A percentile compares a stretch with the other conserved stretches of the same genome.
These are phyloP conservation scores for Boletus patriciae DNA, from an alignment of 768 basidiomycete genomes.

Conservation along the genomic window DNA sequence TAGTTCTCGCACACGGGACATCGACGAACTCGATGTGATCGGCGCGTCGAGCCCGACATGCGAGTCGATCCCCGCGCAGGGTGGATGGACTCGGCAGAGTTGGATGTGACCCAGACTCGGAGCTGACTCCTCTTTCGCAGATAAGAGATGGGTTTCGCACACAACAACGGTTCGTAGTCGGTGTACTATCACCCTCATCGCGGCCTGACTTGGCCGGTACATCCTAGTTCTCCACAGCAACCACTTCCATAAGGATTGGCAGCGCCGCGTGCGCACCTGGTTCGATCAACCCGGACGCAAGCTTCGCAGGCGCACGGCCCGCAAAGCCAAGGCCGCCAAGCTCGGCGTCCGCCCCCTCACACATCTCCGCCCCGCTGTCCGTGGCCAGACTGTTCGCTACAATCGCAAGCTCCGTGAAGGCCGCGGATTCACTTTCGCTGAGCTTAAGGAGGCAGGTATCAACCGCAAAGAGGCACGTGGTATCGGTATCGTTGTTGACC, in stretches of 20 bases:
- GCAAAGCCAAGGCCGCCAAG: slow-evolving; percentile 85
- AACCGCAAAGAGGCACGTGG: slow-evolving; percentile 90
- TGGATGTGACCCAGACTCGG: slow-evolving; percentile 19
- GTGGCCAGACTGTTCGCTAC: slow-evolving; percentile 95
- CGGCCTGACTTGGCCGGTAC: slow-evolving; percentile 11
- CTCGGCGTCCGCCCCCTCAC: slow-evolving; percentile 91
- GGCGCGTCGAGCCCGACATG: too few relatives aligned
- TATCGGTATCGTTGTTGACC: slow-evolving; percentile 94
- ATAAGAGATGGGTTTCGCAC: slow-evolving; percentile 38
- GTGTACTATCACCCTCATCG: slow-evolving; percentile 29
- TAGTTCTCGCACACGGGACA: not conserved
- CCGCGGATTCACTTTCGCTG: slow-evolving; percentile 91
- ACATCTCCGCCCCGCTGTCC: slow-evolving; percentile 95
- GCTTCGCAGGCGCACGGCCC: slow-evolving; percentile 89
- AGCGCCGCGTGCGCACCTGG: slow-evolving; percentile 94
- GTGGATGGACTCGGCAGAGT: slow-evolving; percentile 22
- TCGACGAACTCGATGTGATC: too few relatives aligned
- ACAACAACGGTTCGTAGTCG: slow-evolving; percentile 34
- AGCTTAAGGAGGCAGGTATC: slow-evolving; percentile 95
- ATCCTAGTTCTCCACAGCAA: slow-evolving; percentile 80
- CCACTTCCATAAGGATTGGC: slow-evolving; percentile 99
- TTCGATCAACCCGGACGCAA: slow-evolving; percentile 99
- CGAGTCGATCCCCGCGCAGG: slow-evolving; percentile 1
- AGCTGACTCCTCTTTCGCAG: slow-evolving; percentile 23
- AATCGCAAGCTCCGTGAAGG: slow-evolving; percentile 97